phyloP scores from a whole-genome alignment of 2,329 filamentous ascomycete species.

The Fusarium papillatum region DNA sequence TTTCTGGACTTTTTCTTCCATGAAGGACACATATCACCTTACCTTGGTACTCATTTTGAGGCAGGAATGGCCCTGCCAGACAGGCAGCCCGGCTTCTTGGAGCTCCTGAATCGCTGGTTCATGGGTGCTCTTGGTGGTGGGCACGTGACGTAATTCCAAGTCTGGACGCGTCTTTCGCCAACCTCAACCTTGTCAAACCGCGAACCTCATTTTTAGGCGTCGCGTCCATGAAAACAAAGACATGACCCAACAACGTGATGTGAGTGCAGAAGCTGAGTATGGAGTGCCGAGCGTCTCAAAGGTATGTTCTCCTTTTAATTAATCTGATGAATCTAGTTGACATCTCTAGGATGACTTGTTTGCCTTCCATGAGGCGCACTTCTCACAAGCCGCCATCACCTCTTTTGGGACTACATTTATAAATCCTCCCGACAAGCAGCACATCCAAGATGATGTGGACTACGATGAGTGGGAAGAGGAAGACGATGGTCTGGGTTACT shows the following conservation, averaged over 20 bases:
- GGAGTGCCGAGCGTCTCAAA: conserved; percentile 43
- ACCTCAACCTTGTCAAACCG: conserved; percentile 32
- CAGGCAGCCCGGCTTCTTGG: not conserved
- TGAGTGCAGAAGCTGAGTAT: conserved; percentile 21
- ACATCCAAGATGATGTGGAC: conserved; percentile 46
- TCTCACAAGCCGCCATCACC: conserved; percentile 61
- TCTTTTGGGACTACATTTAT: conserved; percentile 63
- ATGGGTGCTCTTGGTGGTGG: not conserved
- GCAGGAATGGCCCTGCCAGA: not conserved
- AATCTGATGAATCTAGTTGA: conserved; percentile 32
- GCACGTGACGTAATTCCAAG: conserved; percentile 41
- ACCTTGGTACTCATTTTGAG: not conserved
- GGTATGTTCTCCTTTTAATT: conserved; percentile 29
- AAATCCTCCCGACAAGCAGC: conserved; percentile 44
- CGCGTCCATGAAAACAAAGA: conserved; percentile 23
- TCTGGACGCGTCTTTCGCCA: conserved; percentile 27
- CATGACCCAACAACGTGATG: conserved; percentile 38
- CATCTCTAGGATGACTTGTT: conserved; percentile 68
- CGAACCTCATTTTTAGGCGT: conserved; percentile 10
- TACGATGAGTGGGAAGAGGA: conserved; percentile 63
- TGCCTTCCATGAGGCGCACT: conserved; percentile 72
- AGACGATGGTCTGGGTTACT: conserved; percentile 84
- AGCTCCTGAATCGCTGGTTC: conserved; percentile 3
- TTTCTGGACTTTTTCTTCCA: not conserved
- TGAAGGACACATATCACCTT: not conserved